Percentiles rank a stretch among this genome's conserved stretches.
Conservation (phyloP, 345 rosid species). For the Boechera divaricarpa region DNA sequence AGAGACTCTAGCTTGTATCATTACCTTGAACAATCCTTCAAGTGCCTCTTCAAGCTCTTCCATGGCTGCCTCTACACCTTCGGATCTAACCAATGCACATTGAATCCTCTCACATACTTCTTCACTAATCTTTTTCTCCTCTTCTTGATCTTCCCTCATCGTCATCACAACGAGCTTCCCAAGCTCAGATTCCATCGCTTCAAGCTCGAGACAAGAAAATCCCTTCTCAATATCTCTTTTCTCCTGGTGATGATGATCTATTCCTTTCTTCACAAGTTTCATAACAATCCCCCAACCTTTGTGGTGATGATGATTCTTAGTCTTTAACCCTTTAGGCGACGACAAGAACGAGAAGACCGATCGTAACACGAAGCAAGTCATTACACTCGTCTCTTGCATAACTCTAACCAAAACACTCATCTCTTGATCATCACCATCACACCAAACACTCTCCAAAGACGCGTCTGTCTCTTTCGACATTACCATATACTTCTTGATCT, state of each 20-base stretch:
- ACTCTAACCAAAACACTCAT: constrained; percentile 39
- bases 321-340: constrained; percentile 47
- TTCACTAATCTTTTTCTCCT: constrained; percentile 26
- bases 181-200: constrained; percentile 56
- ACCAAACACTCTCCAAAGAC: constrained; percentile 22
- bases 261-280: constrained; percentile 51
- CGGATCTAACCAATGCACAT: constrained; percentile 48
- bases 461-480: constrained; percentile 52
- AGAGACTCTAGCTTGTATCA: constrained; percentile 64
- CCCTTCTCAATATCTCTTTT: constrained; percentile 32
- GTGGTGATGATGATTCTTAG: constrained; percentile 37
- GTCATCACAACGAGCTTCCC: constrained; percentile 40
- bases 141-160: constrained; percentile 38
- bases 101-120: constrained; percentile 46
- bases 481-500: constrained; percentile 45
- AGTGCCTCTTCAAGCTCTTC: constrained; percentile 63
- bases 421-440: constrained; percentile 32
- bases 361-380: constrained; percentile 51
- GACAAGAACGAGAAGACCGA: constrained; percentile 52
- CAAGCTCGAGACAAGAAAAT: constrained; percentile 51
- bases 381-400: constrained; percentile 49
- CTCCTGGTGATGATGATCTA: constrained; percentile 40
- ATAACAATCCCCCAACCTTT: constrained; percentile 53
- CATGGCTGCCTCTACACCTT: constrained; percentile 51
- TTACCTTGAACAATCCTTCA: constrained; percentile 62